Conservation (phyloP, 768 basidiomycete species). For the Tricholoma hemisulphureum region DNA sequence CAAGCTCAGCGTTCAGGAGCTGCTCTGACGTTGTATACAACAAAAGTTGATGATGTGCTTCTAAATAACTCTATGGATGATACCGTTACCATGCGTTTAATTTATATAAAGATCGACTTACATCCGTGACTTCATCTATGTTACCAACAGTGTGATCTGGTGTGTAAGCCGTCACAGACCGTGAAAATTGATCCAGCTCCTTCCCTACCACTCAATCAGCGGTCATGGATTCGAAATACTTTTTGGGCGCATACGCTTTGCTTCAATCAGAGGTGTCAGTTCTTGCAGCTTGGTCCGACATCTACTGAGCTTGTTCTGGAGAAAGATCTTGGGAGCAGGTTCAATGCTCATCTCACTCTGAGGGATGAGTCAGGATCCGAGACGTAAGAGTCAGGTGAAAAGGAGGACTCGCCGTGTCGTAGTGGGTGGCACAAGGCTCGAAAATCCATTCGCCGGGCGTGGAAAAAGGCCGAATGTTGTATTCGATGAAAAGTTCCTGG, state of each 20-base stretch:
- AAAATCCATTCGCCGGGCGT: constrained; percentile 69
- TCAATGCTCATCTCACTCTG: constrained; percentile 67
- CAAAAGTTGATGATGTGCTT: constrained; percentile 57
- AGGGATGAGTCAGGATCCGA: constrained; percentile 6
- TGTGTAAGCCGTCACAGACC: constrained; percentile 46
- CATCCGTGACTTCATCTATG: constrained; percentile 58
- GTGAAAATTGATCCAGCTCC: constrained; percentile 52
- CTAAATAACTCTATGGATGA: constrained; percentile 54
- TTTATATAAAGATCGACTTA: constrained; percentile 31
- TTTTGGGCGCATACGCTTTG: constrained; percentile 55
- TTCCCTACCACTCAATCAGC: constrained; percentile 36
- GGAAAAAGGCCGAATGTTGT: constrained; percentile 66
- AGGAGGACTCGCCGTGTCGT: constrained; percentile 61
- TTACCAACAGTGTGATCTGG: constrained; percentile 52
- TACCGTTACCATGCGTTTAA: constrained; percentile 18
- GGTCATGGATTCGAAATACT: background rate
- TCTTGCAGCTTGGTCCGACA: constrained; percentile 65
- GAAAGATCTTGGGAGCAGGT: constrained; percentile 66
- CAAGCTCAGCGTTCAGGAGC: constrained; percentile 63
- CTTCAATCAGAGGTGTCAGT: constrained; percentile 50
- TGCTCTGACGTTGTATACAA: constrained; percentile 54
- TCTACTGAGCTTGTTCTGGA: constrained; percentile 74
- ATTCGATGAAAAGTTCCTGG: constrained; percentile 68
- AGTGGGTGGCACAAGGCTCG: constrained; percentile 70
- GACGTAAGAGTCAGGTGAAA: background rate